phyloP scores from a whole-genome alignment of 306 rosid genomes.

The Nissolia schottii region DNA sequence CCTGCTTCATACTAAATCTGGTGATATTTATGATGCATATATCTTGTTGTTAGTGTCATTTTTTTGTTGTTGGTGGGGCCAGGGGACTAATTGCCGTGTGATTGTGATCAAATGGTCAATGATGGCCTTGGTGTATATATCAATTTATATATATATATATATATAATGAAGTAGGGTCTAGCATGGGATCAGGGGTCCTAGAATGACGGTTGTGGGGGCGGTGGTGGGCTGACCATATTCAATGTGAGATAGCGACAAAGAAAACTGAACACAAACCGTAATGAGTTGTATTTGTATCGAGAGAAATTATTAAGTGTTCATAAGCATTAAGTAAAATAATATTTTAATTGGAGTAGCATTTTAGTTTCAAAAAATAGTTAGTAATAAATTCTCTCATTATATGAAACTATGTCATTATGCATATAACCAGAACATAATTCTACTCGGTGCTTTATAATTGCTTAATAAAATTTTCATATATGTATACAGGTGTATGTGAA shows the following conservation, averaged over 20 bases:
- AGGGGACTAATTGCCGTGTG: conserved; percentile 22
- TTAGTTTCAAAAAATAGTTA: too few relatives aligned
- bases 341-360: too few relatives aligned
- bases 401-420: too few relatives aligned
- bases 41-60: conserved; percentile 2
- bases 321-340: too few relatives aligned
- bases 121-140: background rate
- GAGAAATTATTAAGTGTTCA: too few relatives aligned
- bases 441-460: too few relatives aligned
- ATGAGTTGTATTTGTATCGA: background rate
- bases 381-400: too few relatives aligned
- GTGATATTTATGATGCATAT: conserved; percentile 31
- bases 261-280: background rate
- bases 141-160: too few relatives aligned
- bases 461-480: too few relatives aligned
- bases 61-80: conserved; percentile 4
- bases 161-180: background rate
- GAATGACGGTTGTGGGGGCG: conserved; percentile 50
- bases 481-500: background rate
- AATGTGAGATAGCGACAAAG: conserved; percentile 29
- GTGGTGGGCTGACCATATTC: conserved; percentile 31
- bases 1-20: conserved; percentile 33
- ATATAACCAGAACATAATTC: too few relatives aligned
- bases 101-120: conserved; percentile 33
- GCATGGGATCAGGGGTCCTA: conserved; percentile 37